Percentiles rank a stretch among this genome's conserved stretches.
These are phyloP conservation scores for Pyrenula aspistea DNA, from an alignment of 495 filamentous ascomycete species.

Conservation along the genomic window DNA sequence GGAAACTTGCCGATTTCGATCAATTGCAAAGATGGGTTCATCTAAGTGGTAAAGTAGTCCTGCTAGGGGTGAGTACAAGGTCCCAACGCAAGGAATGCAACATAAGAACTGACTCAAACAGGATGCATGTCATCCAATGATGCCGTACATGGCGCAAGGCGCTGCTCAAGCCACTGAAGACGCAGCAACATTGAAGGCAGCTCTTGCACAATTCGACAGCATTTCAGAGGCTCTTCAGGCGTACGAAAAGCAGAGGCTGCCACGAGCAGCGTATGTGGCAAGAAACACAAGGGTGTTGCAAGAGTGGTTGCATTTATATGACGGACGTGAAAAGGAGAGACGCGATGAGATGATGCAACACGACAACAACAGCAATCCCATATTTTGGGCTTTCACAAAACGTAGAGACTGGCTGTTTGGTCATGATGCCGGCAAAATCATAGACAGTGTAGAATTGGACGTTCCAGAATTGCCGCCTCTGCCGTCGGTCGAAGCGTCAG, in stretches of 20 bases:
- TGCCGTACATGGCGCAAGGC: conserved; percentile 54
- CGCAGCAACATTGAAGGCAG: conserved; percentile 27
- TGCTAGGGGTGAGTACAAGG: conserved; percentile 22
- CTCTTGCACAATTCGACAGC: not conserved
- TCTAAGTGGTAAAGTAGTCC: not conserved
- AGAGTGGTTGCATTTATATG: not conserved
- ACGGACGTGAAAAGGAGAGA: not conserved
- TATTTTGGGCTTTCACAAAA: not conserved
- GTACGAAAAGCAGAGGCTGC: conserved; percentile 4
- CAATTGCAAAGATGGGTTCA: not conserved
- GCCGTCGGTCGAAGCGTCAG: not conserved
- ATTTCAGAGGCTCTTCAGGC: conserved; percentile 2
- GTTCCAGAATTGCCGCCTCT: not conserved
- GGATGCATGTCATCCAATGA: conserved; percentile 56
- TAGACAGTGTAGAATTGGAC: not conserved
- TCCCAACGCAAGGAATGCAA: conserved; percentile 18
- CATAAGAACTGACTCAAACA: not conserved
- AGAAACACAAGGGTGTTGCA: not conserved
- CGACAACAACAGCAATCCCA: not conserved
- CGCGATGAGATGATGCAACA: not conserved
- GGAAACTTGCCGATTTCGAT: conserved; percentile 28
- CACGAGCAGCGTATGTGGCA: conserved; percentile 2
- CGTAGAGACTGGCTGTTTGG: not conserved
- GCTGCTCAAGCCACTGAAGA: conserved; percentile 45
- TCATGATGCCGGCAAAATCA: not conserved